These are phyloP conservation scores for Colletotrichum caudatum DNA, from an alignment of 2,329 filamentous ascomycete genomes.

Conservation along the genomic window DNA sequence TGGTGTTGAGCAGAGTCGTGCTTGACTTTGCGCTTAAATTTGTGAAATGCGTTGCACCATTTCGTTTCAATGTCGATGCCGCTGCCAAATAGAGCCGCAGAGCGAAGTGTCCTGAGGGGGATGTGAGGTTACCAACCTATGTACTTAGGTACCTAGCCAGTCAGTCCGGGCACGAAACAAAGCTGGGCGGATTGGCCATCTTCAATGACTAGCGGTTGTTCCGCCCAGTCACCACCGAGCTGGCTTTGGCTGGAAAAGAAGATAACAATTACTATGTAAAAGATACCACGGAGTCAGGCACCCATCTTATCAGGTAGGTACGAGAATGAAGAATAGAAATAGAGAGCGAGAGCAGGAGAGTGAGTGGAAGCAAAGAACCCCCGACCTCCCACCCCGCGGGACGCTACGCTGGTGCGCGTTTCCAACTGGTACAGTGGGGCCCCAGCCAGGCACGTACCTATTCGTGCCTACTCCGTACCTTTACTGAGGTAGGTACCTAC, in stretches of 20 bases:
- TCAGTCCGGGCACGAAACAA: background rate
- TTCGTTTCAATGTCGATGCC: constrained; percentile 21
- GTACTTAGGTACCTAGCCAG: too few species aligned
- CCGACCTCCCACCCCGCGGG: constrained; percentile 38
- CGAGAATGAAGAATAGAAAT: background rate
- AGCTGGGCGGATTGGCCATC: background rate
- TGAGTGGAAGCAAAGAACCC: background rate
- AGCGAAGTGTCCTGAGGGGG: background rate
- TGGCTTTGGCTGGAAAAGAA: constrained; percentile 28
- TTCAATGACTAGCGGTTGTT: constrained; percentile 10
- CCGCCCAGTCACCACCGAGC: background rate
- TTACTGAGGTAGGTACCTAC: background rate
- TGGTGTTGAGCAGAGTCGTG: background rate
- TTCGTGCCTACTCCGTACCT: too few species aligned
- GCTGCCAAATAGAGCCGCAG: background rate
- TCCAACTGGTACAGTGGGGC: constrained; percentile 36
- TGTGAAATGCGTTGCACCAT: constrained; percentile 10
- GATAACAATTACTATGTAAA: background rate
- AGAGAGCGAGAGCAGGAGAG: background rate
- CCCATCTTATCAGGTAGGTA: too few species aligned
- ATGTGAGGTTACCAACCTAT: background rate
- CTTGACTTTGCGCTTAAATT: constrained; percentile 31
- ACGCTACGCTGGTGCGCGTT: constrained; percentile 32
- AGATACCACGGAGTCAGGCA: constrained; percentile 8
- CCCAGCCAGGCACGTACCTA: background rate